Conservation (phyloP, 2,329 filamentous ascomycete genomes). For the Trichoderma hamatum region DNA sequence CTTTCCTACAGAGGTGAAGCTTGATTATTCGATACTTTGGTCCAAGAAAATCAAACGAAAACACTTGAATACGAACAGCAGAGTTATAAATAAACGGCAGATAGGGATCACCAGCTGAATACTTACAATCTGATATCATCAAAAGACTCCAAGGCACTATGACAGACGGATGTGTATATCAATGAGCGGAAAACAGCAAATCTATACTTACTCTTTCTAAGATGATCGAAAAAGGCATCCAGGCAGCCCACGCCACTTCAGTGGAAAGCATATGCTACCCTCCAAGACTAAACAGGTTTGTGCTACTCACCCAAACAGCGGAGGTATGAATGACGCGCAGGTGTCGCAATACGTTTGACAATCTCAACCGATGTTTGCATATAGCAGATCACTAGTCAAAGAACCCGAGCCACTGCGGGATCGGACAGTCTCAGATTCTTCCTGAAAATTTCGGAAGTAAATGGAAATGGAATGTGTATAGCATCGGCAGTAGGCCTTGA, state of each 20-base stretch:
- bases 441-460: background rate
- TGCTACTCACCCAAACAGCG: slow-evolving; percentile 16
- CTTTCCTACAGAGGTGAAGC: background rate
- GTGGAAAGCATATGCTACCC: background rate
- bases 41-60: background rate
- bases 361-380: slow-evolving; percentile 4
- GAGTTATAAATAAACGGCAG: background rate
- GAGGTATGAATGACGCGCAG: slow-evolving; percentile 8
- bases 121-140: background rate
- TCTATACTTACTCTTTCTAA: background rate
- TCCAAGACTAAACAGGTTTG: background rate
- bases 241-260: slow-evolving; percentile 8
- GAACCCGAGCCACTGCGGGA: slow-evolving; percentile 4
- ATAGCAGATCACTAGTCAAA: background rate
- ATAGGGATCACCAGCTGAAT: background rate
- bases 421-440: background rate
- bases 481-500: background rate
- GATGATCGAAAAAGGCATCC: background rate
- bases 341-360: slow-evolving; percentile 19
- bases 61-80: background rate
- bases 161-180: background rate
- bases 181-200: background rate
- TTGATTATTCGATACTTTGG: background rate
- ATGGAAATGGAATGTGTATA: background rate
- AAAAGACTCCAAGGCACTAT: background rate